Evolutionary conservation across 2,329 filamentous ascomycete species (phyloP).

Genomic region (Colletotrichum caudatum): DNA sequence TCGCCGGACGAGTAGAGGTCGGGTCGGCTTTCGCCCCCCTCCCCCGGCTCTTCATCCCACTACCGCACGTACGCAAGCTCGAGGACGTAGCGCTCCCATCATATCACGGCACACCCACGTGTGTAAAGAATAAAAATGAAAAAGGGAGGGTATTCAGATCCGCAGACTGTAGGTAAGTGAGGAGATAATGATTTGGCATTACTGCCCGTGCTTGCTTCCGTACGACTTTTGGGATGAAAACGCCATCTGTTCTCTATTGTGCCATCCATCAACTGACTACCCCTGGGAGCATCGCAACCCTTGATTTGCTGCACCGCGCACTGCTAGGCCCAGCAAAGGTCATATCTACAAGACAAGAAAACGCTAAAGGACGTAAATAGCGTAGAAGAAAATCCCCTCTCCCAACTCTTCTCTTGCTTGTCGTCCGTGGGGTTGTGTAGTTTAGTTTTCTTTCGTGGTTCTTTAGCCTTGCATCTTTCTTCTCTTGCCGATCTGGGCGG

Average conservation of each 20-base stretch:
- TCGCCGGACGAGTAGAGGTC: slow-evolving; percentile 21
- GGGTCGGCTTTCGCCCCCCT: slow-evolving; percentile 5
- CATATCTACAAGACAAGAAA: slow-evolving; percentile 38
- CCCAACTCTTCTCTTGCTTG: slow-evolving; percentile 28
- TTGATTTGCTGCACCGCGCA: slow-evolving; percentile 30
- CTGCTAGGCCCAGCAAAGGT: slow-evolving; percentile 31
- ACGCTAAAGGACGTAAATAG: slow-evolving; percentile 41
- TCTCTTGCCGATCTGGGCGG: slow-evolving; percentile 98
- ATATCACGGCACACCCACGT: not conserved
- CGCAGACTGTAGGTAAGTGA: too few relatives aligned
- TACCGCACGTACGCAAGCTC: slow-evolving; percentile 5
- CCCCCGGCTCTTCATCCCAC: not conserved
- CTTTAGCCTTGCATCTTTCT: slow-evolving; percentile 89
- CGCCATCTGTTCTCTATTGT: slow-evolving; percentile 38
- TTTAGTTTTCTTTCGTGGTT: not conserved
- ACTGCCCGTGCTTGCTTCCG: slow-evolving; percentile 20
- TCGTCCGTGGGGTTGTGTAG: not conserved
- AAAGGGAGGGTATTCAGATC: not conserved
- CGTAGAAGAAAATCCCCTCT: slow-evolving; percentile 26
- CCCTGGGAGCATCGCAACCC: slow-evolving; percentile 25
- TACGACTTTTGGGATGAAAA: slow-evolving; percentile 35
- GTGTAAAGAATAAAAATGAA: too few relatives aligned
- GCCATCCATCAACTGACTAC: slow-evolving; percentile 34
- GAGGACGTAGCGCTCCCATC: not conserved
- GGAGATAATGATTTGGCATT: slow-evolving; percentile 10